Evolutionary conservation across 495 filamentous ascomycete species (phyloP).

Genomic region (Neurospora sp.): DNA sequence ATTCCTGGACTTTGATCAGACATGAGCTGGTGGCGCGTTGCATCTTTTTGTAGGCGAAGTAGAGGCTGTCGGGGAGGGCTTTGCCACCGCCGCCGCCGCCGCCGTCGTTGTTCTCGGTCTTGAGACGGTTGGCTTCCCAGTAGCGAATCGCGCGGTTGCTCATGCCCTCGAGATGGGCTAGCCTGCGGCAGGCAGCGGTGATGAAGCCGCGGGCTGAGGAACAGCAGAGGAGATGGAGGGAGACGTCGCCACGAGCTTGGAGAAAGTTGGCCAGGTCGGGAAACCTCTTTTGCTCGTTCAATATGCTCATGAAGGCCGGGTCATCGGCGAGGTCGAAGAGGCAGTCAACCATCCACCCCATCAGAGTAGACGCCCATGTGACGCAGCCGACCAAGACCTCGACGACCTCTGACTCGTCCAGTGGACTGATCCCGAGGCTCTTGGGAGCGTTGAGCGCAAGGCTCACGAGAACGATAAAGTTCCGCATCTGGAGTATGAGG

Average conservation of each 20-base stretch:
- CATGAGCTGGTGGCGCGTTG: constrained; percentile 27
- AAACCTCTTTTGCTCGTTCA: constrained; percentile 35
- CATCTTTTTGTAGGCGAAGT: constrained; percentile 39
- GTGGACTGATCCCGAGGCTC: constrained; percentile 36
- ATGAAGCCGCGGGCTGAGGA: constrained; percentile 65
- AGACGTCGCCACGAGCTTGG: constrained; percentile 36
- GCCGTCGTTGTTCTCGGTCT: constrained; percentile 10
- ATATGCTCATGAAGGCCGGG: constrained; percentile 32
- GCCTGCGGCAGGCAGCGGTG: constrained; percentile 53
- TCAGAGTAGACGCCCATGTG: constrained; percentile 59
- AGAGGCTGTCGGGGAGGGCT: constrained; percentile 22
- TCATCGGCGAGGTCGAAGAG: constrained; percentile 52
- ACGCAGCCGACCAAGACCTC: constrained; percentile 44
- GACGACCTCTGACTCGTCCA: constrained; percentile 55
- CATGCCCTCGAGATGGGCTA: constrained; percentile 37
- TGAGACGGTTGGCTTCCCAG: constrained; percentile 21
- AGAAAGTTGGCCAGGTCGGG: constrained; percentile 36
- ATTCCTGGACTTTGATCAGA: constrained; percentile 34
- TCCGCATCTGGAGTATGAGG: constrained; percentile 60
- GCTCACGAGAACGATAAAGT: constrained; percentile 55
- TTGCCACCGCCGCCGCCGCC: constrained; percentile 13
- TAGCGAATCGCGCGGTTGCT: constrained; percentile 25
- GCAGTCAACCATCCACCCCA: constrained; percentile 58
- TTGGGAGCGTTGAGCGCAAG: constrained; percentile 42
- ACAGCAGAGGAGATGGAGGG: constrained; percentile 60